A percentile compares a stretch with the other conserved stretches of the same genome.
phyloP scores from a whole-genome alignment of 352 stramenopile genomes.

The Elongisporangium prolatum region DNA sequence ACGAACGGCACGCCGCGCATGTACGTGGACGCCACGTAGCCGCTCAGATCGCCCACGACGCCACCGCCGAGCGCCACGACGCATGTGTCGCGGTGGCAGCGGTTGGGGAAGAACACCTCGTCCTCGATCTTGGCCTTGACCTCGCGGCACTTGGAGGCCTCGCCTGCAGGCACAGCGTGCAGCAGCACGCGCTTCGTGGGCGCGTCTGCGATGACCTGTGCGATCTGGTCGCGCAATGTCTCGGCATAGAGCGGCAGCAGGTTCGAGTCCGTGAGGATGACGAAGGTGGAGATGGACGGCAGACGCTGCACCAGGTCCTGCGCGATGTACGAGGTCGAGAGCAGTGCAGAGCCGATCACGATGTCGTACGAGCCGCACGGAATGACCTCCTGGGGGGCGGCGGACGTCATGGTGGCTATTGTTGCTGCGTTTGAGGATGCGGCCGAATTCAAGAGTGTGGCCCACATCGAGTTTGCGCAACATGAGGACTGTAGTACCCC shows the following conservation, averaged over 20 bases:
- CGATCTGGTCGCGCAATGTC: constrained; percentile 47
- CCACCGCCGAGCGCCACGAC: constrained; percentile 92
- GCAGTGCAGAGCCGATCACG: constrained; percentile 60
- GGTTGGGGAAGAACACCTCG: constrained; percentile 74
- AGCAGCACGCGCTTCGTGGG: constrained; percentile 52
- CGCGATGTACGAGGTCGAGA: constrained; percentile 58
- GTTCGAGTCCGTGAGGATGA: constrained; percentile 80
- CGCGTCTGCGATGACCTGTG: constrained; percentile 22
- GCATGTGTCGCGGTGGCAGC: constrained; percentile 80
- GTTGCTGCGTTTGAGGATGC: constrained; percentile 5
- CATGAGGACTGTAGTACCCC: neutral
- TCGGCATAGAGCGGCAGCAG: constrained; percentile 69
- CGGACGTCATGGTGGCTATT: neutral
- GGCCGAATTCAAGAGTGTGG: neutral
- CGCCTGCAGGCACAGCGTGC: constrained; percentile 56
- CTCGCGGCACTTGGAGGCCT: constrained; percentile 71
- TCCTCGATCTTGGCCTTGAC: constrained; percentile 82
- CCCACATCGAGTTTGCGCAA: neutral
- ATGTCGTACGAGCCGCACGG: constrained; percentile 81
- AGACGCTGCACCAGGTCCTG: constrained; percentile 55
- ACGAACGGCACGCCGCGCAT: constrained; percentile 89
- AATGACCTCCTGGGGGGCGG: constrained; percentile 27
- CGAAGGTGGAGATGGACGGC: constrained; percentile 61
- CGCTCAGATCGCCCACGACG: constrained; percentile 97
- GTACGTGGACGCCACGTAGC: constrained; percentile 97